Evolutionary conservation across 2,329 filamentous ascomycete species (phyloP).

Genomic region (Albophoma yamanashiensis): DNA sequence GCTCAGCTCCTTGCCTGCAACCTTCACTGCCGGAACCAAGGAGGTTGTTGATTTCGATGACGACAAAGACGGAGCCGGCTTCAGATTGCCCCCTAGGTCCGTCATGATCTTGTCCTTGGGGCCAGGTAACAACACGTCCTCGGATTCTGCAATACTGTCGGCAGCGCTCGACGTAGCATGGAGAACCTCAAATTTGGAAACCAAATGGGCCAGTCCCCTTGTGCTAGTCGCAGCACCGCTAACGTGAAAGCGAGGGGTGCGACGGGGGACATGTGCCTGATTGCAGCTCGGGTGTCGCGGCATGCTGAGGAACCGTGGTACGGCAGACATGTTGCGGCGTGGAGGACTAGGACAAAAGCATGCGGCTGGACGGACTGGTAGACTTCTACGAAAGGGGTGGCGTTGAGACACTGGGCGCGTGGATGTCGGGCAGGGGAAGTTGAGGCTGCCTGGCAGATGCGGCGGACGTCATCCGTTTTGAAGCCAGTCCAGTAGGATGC

Average conservation of each 20-base stretch:
- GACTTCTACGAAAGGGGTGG: neutral
- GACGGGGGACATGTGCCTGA: neutral
- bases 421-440: neutral
- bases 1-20: neutral
- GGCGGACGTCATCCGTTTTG: neutral
- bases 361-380: neutral
- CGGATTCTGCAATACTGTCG: neutral
- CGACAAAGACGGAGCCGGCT: neutral
- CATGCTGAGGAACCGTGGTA: neutral
- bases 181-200: slow-evolving; percentile 24
- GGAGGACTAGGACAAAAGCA: neutral
- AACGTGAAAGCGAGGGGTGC: neutral
- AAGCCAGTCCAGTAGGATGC: neutral
- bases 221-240: neutral
- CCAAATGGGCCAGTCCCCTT: slow-evolving; percentile 17
- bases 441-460: neutral
- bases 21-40: neutral
- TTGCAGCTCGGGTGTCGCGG: neutral
- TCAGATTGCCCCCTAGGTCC: neutral
- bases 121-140: no score
- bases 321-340: neutral
- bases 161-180: slow-evolving; percentile 8
- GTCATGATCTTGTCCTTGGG: neutral
- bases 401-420: neutral
- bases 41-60: neutral